phyloP scores from a whole-genome alignment of 192 early-diverging fungal genomes.

The Umbelopsis ramanniana region DNA sequence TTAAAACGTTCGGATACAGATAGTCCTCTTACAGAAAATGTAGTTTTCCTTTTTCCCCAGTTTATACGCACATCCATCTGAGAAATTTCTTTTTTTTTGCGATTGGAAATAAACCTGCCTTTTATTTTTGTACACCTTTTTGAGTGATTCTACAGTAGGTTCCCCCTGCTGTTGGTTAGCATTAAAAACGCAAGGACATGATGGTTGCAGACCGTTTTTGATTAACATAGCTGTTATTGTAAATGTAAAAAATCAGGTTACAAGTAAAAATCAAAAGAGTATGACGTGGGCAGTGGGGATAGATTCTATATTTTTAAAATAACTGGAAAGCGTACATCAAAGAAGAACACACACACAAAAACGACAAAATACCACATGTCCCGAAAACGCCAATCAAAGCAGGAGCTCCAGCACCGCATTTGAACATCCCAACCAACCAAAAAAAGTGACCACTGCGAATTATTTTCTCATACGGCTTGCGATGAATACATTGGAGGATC shows the following conservation, averaged over 20 bases:
- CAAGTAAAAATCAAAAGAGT: no score
- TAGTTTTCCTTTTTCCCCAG: background rate
- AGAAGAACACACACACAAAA: no score
- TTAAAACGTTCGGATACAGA: constrained; percentile 45
- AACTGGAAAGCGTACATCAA: no score
- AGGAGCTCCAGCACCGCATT: background rate
- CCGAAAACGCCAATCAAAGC: no score
- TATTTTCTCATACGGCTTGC: background rate
- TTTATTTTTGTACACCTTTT: background rate
- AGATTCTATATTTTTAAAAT: no score
- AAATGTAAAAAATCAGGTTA: no score
- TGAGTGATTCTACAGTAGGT: background rate
- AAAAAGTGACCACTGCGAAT: background rate
- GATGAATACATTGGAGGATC: constrained; percentile 6
- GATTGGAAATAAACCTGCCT: background rate
- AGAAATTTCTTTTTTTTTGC: background rate
- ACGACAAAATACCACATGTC: no score
- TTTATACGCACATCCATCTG: background rate
- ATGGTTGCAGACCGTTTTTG: no score
- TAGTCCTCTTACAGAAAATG: background rate
- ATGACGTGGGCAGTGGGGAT: no score
- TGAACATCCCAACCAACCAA: background rate
- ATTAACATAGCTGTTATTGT: no score
- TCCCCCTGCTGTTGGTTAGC: no score
- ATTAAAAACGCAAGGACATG: no score